phyloP scores from a whole-genome alignment of 495 filamentous ascomycete genomes.

The Pseudomonodictys pantanalensis region DNA sequence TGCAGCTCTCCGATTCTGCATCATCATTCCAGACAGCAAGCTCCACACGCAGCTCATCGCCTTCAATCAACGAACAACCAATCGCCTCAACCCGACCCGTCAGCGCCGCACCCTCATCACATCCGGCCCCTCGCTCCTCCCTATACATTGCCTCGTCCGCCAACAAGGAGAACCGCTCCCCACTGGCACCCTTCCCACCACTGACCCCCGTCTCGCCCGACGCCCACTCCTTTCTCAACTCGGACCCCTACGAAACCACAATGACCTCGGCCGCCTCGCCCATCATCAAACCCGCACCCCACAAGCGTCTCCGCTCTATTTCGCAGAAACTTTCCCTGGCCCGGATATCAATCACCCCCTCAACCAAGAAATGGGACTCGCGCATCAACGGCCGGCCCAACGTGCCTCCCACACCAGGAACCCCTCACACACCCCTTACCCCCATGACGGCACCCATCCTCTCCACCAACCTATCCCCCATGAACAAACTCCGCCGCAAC shows the following conservation, averaged over 20 bases:
- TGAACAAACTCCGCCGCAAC: conserved; percentile 6
- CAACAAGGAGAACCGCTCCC: not conserved
- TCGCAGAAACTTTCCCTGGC: conserved; percentile 31
- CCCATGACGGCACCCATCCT: conserved; percentile 20
- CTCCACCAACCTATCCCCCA: not conserved
- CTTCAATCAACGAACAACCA: not conserved
- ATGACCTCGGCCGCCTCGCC: conserved; percentile 21
- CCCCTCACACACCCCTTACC: conserved; percentile 22
- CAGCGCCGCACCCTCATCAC: conserved; percentile 1
- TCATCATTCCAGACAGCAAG: conserved; percentile 1
- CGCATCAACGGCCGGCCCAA: conserved; percentile 18
- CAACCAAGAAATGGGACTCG: conserved; percentile 30
- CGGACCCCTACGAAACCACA: conserved; percentile 30
- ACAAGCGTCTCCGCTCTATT: conserved; percentile 30
- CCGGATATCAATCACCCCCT: conserved; percentile 27
- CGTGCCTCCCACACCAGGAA: conserved; percentile 12
- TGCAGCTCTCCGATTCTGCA: conserved; percentile 10
- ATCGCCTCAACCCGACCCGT: not conserved
- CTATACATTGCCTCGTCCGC: conserved; percentile 10
- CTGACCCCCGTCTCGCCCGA: conserved; percentile 18
- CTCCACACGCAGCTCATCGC: conserved; percentile 18
- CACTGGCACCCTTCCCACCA: conserved; percentile 12
- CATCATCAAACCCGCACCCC: conserved; percentile 26
- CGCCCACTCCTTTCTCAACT: conserved; percentile 28
- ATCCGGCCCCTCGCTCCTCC: conserved; percentile 7